These are phyloP conservation scores for Clonostachys sp. DNA, from an alignment of 2,329 filamentous ascomycete species.

Conservation along the genomic window DNA sequence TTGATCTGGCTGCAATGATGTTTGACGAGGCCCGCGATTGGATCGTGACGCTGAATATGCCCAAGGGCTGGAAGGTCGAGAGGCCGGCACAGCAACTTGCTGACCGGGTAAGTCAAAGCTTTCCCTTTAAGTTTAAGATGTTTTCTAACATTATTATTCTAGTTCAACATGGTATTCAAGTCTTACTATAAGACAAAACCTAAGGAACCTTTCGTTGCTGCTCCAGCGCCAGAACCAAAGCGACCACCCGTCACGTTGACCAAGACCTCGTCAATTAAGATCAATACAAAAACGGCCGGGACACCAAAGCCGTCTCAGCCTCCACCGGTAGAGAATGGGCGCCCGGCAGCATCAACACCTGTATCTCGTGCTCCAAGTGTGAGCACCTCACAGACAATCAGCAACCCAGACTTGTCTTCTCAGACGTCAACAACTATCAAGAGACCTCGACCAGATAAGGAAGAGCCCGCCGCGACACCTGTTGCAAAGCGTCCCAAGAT, in stretches of 20 bases:
- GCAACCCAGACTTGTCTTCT: slow-evolving; percentile 4
- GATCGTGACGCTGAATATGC: slow-evolving; percentile 32
- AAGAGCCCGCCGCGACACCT: slow-evolving; percentile 20
- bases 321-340: neutral
- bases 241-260: slow-evolving; percentile 16
- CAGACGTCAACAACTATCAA: slow-evolving; percentile 17
- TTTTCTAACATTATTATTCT: neutral
- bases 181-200: slow-evolving; percentile 29
- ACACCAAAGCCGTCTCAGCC: slow-evolving; percentile 7
- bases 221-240: slow-evolving; percentile 11
- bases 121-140: neutral
- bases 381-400: too few species aligned
- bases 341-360: neutral
- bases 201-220: slow-evolving; percentile 15
- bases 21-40: slow-evolving; percentile 37
- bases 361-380: neutral
- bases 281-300: slow-evolving; percentile 22
- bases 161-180: slow-evolving; percentile 31
- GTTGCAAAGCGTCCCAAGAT: slow-evolving; percentile 32
- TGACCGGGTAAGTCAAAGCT: slow-evolving; percentile 21
- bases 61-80: slow-evolving; percentile 33
- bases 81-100: slow-evolving; percentile 25
- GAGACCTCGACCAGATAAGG: slow-evolving; percentile 29
- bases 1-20: slow-evolving; percentile 40
- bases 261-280: slow-evolving; percentile 31